These are phyloP conservation scores for Torulaspora quercuum DNA, from an alignment of 805 yeast species.

Conservation along the genomic window DNA sequence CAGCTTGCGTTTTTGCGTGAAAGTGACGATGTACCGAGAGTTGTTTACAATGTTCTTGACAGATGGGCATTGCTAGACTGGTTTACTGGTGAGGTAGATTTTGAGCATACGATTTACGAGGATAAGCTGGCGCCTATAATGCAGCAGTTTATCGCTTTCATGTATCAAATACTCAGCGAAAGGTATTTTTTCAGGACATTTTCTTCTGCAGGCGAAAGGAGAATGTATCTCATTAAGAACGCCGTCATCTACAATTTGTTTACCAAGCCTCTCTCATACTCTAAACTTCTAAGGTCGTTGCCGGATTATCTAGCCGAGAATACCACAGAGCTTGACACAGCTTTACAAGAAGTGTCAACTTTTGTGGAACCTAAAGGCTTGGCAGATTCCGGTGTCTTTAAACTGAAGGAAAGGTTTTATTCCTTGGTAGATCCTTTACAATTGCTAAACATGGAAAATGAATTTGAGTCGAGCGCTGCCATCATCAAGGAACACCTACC, in stretches of 20 bases:
- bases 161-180: constrained; percentile 68
- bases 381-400: constrained; percentile 63
- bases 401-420: constrained; percentile 47
- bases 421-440: constrained; percentile 57
- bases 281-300: constrained; percentile 41
- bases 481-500: constrained; percentile 46
- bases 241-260: constrained; percentile 51
- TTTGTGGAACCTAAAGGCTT: constrained; percentile 65
- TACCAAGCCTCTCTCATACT: constrained; percentile 51
- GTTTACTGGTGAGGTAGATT: constrained; percentile 39
- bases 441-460: constrained; percentile 44
- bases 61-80: constrained; percentile 59
- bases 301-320: constrained; percentile 38
- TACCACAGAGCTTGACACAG: constrained; percentile 43
- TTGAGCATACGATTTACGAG: constrained; percentile 46
- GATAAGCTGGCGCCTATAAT: constrained; percentile 54
- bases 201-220: constrained; percentile 32
- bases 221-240: constrained; percentile 36
- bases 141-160: constrained; percentile 73
- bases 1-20: constrained; percentile 56
- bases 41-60: constrained; percentile 54
- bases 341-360: constrained; percentile 54
- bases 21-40: constrained; percentile 48
- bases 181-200: constrained; percentile 55
- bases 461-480: constrained; percentile 51